Base-by-base conservation (phyloP, 495 filamentous ascomycete species). In the Cercophora newfieldiana region DNA sequence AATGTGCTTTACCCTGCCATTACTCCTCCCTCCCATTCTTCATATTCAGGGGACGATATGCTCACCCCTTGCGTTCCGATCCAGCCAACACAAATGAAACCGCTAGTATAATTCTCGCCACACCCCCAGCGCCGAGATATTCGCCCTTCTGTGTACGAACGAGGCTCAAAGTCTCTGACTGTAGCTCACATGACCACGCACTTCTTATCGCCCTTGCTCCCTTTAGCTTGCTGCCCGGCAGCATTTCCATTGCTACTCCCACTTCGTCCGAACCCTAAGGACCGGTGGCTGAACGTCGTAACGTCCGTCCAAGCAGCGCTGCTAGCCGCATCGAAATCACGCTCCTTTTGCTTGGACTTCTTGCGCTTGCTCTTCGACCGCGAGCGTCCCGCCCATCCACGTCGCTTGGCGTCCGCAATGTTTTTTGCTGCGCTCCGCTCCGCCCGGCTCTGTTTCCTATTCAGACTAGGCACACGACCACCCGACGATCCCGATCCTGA, bases 361-460 rank as follows among this genome's bases (percentile, higher is more conserved):
- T 66, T 64, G 48, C 55, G 65, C 55, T 59, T 66, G 24, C 71
- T 80, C 69, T 71, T 74, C 28, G 67, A 72, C 65, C 77, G 78
- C 59, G 78, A 72, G 53, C 77, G 73, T 1, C 79, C 80, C 10
- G 75, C 82, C 81, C 85, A 88, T 2, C 84, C 81, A 49, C 76
- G 76, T 62, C 77, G 80, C 76, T 80, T 85, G 1, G 84, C 85
- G 59, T 87, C 82, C 18, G 80, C 75, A 10, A 86, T 81, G 49
- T 87, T 87, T 66, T 83, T 84, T 25, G 82, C 75, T 19, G 84
- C 85, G 24, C 80, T 84, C 29, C 81, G 78, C 64, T 82, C 80
- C 16, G 81, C 83, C 56, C 84, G 81, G 68, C 84, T 84, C 54
- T 78, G 78, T 49, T 79, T 79, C 24, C 80, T 72, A 33, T 70